Percentiles rank a stretch among this genome's conserved stretches.
Conservation (phyloP, 2,329 filamentous ascomycete species). For the Fusarium mexicanum region DNA sequence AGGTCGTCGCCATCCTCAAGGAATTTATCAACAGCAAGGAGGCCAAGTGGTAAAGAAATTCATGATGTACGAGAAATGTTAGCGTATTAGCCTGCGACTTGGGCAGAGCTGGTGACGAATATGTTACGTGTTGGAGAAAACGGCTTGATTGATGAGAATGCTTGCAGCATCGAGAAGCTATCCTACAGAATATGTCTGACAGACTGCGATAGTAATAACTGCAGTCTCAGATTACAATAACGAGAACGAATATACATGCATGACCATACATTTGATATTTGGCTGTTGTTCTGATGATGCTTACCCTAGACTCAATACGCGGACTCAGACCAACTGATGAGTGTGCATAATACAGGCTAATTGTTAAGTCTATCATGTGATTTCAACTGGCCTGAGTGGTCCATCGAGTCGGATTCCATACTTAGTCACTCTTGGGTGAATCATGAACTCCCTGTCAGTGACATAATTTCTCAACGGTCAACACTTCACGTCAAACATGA, state of each 20-base stretch:
- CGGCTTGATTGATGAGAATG: constrained; percentile 17
- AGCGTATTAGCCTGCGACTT: neutral
- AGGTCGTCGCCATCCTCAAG: constrained; percentile 79
- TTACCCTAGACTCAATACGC: neutral
- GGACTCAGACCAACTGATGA: neutral
- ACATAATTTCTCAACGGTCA: neutral
- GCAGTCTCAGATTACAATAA: constrained; percentile 21
- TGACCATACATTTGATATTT: neutral
- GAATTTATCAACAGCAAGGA: constrained; percentile 65
- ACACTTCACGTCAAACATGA: neutral
- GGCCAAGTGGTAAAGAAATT: constrained; percentile 62
- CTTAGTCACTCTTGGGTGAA: neutral
- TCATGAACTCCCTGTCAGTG: neutral
- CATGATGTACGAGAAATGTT: constrained; percentile 3
- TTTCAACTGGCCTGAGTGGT: neutral
- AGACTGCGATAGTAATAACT: constrained; percentile 1
- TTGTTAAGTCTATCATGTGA: too few relatives aligned
- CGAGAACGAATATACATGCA: constrained; percentile 28
- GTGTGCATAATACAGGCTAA: neutral
- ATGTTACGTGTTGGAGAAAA: constrained; percentile 12
- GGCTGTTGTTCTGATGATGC: neutral
- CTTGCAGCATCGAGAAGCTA: constrained; percentile 6
- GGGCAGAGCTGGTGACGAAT: constrained; percentile 9
- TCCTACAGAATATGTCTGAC: constrained; percentile 8
- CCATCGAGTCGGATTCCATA: neutral